Evolutionary conservation across 164 flowering plant genomes (phyloP).

Genomic region (Akebia trifoliata): DNA sequence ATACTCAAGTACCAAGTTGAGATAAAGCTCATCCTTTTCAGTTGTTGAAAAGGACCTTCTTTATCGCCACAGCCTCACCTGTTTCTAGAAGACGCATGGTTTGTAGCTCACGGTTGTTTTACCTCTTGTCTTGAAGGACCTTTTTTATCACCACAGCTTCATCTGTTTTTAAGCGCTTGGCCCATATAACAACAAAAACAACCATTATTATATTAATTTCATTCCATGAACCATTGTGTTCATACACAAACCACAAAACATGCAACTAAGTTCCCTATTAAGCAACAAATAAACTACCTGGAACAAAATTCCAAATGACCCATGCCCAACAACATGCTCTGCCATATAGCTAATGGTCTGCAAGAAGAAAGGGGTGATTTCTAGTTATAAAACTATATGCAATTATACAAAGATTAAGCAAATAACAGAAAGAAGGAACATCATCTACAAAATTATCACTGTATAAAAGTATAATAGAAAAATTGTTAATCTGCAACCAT

Average conservation of each 20-base stretch:
- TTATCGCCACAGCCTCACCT: no score
- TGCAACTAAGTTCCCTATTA: neutral
- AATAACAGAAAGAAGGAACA: neutral
- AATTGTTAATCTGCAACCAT: no score
- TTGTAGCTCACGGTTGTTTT: constrained; percentile 63
- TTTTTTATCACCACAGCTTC: no score
- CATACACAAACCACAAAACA: neutral
- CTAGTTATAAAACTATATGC: neutral
- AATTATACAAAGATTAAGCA: neutral
- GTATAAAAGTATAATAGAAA: neutral
- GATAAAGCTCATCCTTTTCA: no score
- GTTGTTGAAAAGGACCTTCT: no score
- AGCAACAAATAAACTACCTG: constrained; percentile 33
- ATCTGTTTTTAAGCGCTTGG: no score
- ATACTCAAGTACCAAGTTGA: no score
- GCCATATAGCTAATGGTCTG: constrained; percentile 15
- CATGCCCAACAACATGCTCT: no score
- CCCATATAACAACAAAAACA: constrained; percentile 2
- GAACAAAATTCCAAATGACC: constrained; percentile 65
- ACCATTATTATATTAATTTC: neutral
- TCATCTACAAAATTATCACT: neutral
- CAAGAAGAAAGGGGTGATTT: neutral
- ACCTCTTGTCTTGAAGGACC: no score
- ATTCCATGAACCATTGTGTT: neutral
- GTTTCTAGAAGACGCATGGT: constrained; percentile 54